Evolutionary conservation across 2,329 filamentous ascomycete species (phyloP), one percentile per base, ranked within the genome.

Genomic region (Monilinia fructigena): DNA sequence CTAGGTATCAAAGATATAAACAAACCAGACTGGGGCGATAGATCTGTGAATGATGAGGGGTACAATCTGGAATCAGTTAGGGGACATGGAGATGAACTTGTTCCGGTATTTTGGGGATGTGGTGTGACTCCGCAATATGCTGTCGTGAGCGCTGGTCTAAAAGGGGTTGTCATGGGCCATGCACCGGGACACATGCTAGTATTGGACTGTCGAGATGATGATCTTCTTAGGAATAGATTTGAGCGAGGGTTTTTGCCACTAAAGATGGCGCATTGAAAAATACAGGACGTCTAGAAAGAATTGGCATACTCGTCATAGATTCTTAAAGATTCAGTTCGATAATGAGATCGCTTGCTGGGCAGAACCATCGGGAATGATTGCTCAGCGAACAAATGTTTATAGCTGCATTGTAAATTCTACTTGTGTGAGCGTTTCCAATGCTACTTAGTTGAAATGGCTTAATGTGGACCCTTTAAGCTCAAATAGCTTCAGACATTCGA

Each of bases 91-190:
- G 77, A 79, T 18, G 78, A 81, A 2, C 78, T 81, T 35, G 78
- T 87, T 40, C 84, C 84, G 0, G 81, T 86, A 4, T 86, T 86
- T 69, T 85, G 86, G 85, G 87, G 85, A 0, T 89, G 86, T 72
- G 86, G 86, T 45, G 86, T 89, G 14, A 89, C 87, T 48, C 86
- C 87, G 1, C 86, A 89, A 72, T 83, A 87, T 72, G 86, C 85
- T 18, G 84, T 89, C 1, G 82, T 87, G 80, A 79, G 78, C 66
- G 84, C 85, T 6, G 77, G 58, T 14, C 87, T 55, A 72, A 42
- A 83, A 56, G 87, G 87, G 0, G 78, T 79, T 1, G 79, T 88
- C 1, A 85, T 90, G 79, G 83, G 81, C 0, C 87, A 89, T 77
- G 81, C 82, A 23, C 86, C 86, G 0, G 85, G 85, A 0, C 80